phyloP scores from a whole-genome alignment of 768 basidiomycete genomes.

The Auricularia sp. region DNA sequence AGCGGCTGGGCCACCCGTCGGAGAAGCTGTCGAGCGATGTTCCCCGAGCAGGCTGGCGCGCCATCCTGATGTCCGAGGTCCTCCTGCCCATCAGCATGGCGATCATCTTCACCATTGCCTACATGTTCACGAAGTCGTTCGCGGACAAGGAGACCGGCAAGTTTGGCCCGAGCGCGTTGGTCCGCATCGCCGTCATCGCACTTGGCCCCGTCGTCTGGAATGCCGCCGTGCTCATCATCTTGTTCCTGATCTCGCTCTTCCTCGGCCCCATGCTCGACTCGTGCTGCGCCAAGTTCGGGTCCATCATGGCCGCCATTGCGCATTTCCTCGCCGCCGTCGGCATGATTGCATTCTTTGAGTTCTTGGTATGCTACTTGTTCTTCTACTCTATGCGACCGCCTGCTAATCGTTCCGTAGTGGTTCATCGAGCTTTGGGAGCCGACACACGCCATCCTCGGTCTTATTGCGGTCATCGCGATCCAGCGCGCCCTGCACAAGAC shows the following conservation, averaged over 20 bases:
- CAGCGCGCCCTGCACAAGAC: slow-evolving; percentile 91
- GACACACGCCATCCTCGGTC: slow-evolving; percentile 86
- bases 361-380: slow-evolving; percentile 52
- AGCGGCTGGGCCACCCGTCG: slow-evolving; percentile 90
- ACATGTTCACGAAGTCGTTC: slow-evolving; percentile 76
- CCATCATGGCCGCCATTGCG: slow-evolving; percentile 83
- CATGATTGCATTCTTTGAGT: slow-evolving; percentile 91
- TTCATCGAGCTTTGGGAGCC: slow-evolving; percentile 88
- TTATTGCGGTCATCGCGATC: slow-evolving; percentile 84
- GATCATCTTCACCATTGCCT: slow-evolving; percentile 58
- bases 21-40: slow-evolving; percentile 89
- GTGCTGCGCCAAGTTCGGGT: slow-evolving; percentile 80
- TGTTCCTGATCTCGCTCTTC: slow-evolving; percentile 88
- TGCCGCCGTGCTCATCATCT: slow-evolving; percentile 70
- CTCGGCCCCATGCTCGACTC: slow-evolving; percentile 84
- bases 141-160: slow-evolving; percentile 42
- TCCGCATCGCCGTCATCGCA: slow-evolving; percentile 88
- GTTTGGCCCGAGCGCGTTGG: slow-evolving; percentile 69
- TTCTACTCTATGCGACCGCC: slow-evolving; percentile 4
- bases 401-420: slow-evolving; percentile 48
- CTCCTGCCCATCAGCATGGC: slow-evolving; percentile 82
- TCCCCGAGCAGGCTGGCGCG: slow-evolving; percentile 86
- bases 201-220: slow-evolving; percentile 96
- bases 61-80: slow-evolving; percentile 80
- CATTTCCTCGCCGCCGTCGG: slow-evolving; percentile 77